phyloP scores from a whole-genome alignment of 352 stramenopile genomes.

The Globisporangium recalcitrans region DNA sequence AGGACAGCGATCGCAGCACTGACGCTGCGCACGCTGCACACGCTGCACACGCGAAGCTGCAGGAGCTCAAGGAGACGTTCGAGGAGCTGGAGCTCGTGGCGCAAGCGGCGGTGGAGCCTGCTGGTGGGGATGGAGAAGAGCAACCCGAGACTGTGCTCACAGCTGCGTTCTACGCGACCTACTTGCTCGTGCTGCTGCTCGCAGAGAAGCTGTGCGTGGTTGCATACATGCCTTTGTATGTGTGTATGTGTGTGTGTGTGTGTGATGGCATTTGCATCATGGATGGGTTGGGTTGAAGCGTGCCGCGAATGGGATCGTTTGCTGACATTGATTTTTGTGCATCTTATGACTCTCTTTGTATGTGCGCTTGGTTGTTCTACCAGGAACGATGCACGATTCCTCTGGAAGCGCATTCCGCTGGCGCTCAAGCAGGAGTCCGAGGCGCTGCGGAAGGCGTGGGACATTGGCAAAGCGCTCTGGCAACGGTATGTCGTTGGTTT shows the following conservation, averaged over 20 bases:
- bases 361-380: not conserved
- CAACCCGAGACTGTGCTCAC: slow-evolving; percentile 30
- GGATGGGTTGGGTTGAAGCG: not conserved
- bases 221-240: slow-evolving; percentile 4
- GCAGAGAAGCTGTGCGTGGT: slow-evolving; percentile 35
- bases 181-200: slow-evolving; percentile 50
- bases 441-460: slow-evolving; percentile 42
- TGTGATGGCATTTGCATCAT: not conserved
- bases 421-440: slow-evolving; percentile 41
- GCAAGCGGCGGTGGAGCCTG: slow-evolving; percentile 20
- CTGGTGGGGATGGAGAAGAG: not conserved
- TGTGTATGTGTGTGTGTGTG: not conserved
- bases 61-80: slow-evolving; percentile 31
- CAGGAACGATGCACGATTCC: slow-evolving; percentile 63
- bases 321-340: not conserved
- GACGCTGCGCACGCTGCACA: too few species aligned
- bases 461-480: slow-evolving; percentile 65
- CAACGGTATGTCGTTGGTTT: slow-evolving; percentile 39
- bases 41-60: slow-evolving; percentile 16
- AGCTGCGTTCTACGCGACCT: slow-evolving; percentile 50
- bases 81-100: slow-evolving; percentile 60
- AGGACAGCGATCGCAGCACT: slow-evolving; percentile 18
- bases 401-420: slow-evolving; percentile 61
- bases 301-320: not conserved
- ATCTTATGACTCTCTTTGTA: not conserved